Percentiles rank a stretch among this genome's conserved stretches.
Conservation (phyloP, 768 basidiomycete genomes). For the Pisolithus tinctorius region DNA sequence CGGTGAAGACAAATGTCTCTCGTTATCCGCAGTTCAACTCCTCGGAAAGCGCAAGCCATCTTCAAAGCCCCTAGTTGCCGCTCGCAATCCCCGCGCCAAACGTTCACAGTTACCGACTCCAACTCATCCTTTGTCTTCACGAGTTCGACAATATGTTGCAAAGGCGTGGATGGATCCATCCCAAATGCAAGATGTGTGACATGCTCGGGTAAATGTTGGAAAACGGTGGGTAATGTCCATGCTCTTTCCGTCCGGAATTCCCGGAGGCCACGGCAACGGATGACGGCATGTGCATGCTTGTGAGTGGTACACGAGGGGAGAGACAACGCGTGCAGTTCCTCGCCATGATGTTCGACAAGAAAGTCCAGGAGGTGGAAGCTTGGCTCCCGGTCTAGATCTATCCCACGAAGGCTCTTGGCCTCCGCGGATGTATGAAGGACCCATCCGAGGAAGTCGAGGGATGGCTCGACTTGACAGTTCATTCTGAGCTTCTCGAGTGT, state of each 20-base stretch:
- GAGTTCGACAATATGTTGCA: conserved; percentile 49
- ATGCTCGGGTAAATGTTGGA: conserved; percentile 40
- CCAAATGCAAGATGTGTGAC: conserved; percentile 57
- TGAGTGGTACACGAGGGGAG: conserved; percentile 48
- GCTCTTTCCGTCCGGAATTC: conserved; percentile 54
- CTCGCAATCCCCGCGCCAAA: conserved; percentile 48
- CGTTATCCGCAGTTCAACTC: conserved; percentile 48
- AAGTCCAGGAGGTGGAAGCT: conserved; percentile 47
- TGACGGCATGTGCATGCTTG: conserved; percentile 40
- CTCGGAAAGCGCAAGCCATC: conserved; percentile 58
- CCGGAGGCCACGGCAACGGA: conserved; percentile 43
- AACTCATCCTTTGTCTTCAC: conserved; percentile 42
- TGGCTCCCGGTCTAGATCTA: conserved; percentile 60
- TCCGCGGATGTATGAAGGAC: conserved; percentile 52
- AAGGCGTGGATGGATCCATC: conserved; percentile 46
- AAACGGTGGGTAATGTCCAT: conserved; percentile 37
- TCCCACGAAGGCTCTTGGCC: conserved; percentile 36
- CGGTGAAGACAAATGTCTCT: conserved; percentile 50
- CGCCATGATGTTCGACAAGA: conserved; percentile 43
- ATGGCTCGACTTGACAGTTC: conserved; percentile 60
- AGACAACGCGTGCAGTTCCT: conserved; percentile 46
- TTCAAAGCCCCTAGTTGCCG: conserved; percentile 47
- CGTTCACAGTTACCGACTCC: conserved; percentile 44
- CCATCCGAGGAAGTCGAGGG: conserved; percentile 61
- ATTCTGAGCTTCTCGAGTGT: conserved; percentile 49